A percentile compares a stretch with the other conserved stretches of the same genome.
phyloP scores from a whole-genome alignment of 2,329 filamentous ascomycete genomes.

The Neofusicoccum cordaticola region DNA sequence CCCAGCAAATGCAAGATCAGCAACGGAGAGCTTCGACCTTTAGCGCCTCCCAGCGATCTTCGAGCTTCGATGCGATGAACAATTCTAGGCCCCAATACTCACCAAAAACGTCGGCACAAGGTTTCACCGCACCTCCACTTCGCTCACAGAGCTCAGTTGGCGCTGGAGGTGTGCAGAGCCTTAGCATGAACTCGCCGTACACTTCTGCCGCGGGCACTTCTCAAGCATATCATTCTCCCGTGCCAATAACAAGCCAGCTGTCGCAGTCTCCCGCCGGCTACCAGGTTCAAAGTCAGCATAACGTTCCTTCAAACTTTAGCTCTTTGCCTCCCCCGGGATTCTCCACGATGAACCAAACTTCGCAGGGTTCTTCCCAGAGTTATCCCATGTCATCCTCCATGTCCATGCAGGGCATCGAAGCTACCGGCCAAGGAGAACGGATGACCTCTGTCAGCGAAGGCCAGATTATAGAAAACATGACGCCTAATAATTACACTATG shows the following conservation, averaged over 20 bases:
- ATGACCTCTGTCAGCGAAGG: conserved; percentile 37
- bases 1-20: conserved; percentile 18
- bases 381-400: conserved; percentile 2
- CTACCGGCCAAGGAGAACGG: conserved; percentile 31
- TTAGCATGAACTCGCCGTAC: conserved; percentile 35
- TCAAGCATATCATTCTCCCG: conserved; percentile 47
- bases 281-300: conserved; percentile 58
- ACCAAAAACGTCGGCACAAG: conserved; percentile 35
- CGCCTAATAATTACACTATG: conserved; percentile 59
- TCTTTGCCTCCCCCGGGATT: conserved; percentile 60
- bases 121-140: conserved; percentile 34
- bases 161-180: conserved; percentile 7
- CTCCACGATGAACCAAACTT: conserved; percentile 30
- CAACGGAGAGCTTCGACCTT: conserved; percentile 28
- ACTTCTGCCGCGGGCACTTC: conserved; percentile 41
- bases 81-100: conserved; percentile 32
- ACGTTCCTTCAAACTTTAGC: conserved; percentile 58
- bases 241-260: conserved; percentile 44
- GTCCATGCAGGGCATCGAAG: conserved; percentile 38
- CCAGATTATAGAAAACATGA: conserved; percentile 44
- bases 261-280: conserved; percentile 44
- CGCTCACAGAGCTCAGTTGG: conserved; percentile 31
- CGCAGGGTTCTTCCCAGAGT: conserved; percentile 21
- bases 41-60: conserved; percentile 35
- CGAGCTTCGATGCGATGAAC: conserved; percentile 32